Evolutionary conservation across 768 basidiomycete species (phyloP), one percentile per base, ranked within the genome.

Genomic region (Russula abietina): DNA sequence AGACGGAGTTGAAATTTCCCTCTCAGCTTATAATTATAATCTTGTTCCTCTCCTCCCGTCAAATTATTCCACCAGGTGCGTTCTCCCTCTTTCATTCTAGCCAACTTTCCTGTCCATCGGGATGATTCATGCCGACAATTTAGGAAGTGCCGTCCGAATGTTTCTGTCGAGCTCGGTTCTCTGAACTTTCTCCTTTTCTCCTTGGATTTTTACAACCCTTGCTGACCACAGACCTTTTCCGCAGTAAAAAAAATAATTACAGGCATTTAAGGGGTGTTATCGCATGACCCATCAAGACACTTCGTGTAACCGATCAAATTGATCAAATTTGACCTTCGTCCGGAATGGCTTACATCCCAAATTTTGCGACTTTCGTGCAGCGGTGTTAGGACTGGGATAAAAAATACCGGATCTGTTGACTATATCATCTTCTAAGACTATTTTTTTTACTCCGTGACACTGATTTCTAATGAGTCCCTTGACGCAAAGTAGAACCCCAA

Each of bases 71-170:
- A n/a, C n/a, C n/a, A 45, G 49, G 52, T 63, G 50, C 30, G 57
- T 59, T 22, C 22, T 38, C 43, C 11, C 59, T 0, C 19, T 30
- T 32, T 19, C 11, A 3, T 19, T 24, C 22, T 2, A 26, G 12
- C 8, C 14, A 32, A 28, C 0, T 43, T 33, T 52, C 10, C 36
- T 12, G 16, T 49, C 32, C 24, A 24, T 30, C 1, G 22, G 14
- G 65, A 66, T 66, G 65, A 66, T 64, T n/a, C 53, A 41, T 55
- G 50, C 65, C 65, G 65, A 66, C 59, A 61, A 55, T 61, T 67
- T 67, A 67, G 66, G 66, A 67, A 67, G 66, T 67, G 66, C 66
- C 66, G 65, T 66, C 65, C 48, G 65, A 66, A 66, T 17, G 17
- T 60, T 53, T 30, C 28, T 60, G 65, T 66, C 63, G 65, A 66